Base-by-base conservation (phyloP, 495 filamentous ascomycete genomes). In the Aspergillus indologenus region DNA sequence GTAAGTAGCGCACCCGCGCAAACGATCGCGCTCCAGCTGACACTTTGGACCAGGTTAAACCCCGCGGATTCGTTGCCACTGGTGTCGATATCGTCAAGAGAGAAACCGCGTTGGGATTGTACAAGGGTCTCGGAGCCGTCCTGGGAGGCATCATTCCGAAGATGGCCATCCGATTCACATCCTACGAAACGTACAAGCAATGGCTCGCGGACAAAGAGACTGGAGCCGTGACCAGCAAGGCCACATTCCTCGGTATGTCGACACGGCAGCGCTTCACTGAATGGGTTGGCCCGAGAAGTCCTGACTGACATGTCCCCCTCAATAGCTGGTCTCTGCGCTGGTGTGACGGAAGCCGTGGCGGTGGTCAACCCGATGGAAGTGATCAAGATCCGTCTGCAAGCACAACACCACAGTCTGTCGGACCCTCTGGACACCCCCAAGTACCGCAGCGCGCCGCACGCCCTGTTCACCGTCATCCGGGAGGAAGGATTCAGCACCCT, bases 351-450 rank as follows among this genome's bases (percentile, higher is more conserved):
- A 80, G 94, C 94, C 56, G 92, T 98, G 26, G 88, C 88, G 31
- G 87, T 98, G 14, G 94, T 98, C 26, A 98, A 92, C 40, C 94
- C 94, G 3, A 98, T 98, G 94, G 94, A 98, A 75, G 94, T 98
- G 53, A 81, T 98, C 69, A 98, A 98, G 84, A 98, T 98, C 70
- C 87, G 94, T 42, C 83, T 98, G 64, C 94, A 98, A 82, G 92
- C 92, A 2, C 94, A 98, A 74, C 89, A 97, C 76, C 94, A 98
- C 83, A 88, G 79, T 68, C 90, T 97, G 85, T 88, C 92, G 31
- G 92, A 96, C 65, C 92, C 92, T 19, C 84, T 95, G 54, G 91
- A 96, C 71, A 69, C 93, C 1, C 91, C 91, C 64, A 96, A 96
- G 76, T 98, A 98, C 82, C 90, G 95, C 67, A 97, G 96, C 73